These are phyloP conservation scores for Codiaeum variegatum DNA, from an alignment of 441 rosid species.

Conservation along the genomic window DNA sequence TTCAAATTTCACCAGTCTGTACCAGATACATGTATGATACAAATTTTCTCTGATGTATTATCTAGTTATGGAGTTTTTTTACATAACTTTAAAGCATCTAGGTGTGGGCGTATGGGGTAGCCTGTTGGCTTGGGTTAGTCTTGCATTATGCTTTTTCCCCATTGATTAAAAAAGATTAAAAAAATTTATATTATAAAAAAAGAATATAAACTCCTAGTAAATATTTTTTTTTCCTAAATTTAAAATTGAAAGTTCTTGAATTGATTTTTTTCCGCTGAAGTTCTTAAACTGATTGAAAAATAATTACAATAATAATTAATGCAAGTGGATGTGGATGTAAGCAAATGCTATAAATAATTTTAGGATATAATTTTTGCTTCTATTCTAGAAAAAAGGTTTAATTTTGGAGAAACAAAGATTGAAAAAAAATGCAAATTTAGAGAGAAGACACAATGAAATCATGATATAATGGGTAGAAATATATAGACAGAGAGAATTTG, in stretches of 20 bases:
- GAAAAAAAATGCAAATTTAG: neutral
- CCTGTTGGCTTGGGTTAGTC: no score
- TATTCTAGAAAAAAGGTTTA: slow-evolving; percentile 15
- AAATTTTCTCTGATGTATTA: no score
- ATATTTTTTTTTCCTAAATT: neutral
- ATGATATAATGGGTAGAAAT: slow-evolving; percentile 9
- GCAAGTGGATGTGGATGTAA: neutral
- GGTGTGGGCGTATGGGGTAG: no score
- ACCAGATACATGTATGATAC: no score
- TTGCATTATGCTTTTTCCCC: no score
- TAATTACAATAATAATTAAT: neutral
- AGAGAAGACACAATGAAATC: slow-evolving; percentile 31
- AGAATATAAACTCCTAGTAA: no score
- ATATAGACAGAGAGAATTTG: slow-evolving; percentile 29
- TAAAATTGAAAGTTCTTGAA: neutral
- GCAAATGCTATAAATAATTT: neutral
- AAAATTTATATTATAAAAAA: no score
- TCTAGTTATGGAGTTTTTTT: no score
- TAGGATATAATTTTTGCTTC: neutral
- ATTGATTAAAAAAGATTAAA: no score
- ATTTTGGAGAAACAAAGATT: slow-evolving; percentile 21
- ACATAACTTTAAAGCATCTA: no score
- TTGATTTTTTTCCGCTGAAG: no score
- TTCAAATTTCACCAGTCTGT: no score
- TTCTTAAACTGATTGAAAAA: slow-evolving; percentile 13